Conservation (phyloP, 2,329 filamentous ascomycete species). For the Verticillium zaregamsianum region DNA sequence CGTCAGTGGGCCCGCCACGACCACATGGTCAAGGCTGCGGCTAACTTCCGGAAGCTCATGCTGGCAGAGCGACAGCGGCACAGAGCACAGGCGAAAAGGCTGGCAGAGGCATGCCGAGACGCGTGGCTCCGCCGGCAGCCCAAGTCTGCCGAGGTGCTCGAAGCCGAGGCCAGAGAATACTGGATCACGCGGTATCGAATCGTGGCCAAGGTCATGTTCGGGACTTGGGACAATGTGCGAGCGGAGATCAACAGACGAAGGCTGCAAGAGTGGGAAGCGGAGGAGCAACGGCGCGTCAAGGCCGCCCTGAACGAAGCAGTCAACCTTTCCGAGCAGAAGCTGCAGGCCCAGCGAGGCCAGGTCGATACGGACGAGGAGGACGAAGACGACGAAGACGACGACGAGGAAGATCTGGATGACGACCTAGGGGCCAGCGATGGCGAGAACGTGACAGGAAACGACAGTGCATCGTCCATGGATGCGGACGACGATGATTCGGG, state of each 20-base stretch:
- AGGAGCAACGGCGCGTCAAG: slow-evolving; percentile 60
- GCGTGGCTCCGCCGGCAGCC: slow-evolving; percentile 71
- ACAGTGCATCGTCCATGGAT: slow-evolving; percentile 34
- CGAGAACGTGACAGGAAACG: slow-evolving; percentile 20
- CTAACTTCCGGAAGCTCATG: slow-evolving; percentile 78
- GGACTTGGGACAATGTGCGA: slow-evolving; percentile 62
- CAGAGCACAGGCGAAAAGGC: slow-evolving; percentile 67
- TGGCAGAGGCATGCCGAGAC: slow-evolving; percentile 74
- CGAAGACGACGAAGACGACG: slow-evolving; percentile 40
- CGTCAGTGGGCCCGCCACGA: slow-evolving; percentile 84
- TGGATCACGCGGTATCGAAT: slow-evolving; percentile 67
- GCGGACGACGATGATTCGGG: slow-evolving; percentile 34
- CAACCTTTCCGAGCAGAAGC: slow-evolving; percentile 64
- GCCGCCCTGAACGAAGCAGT: slow-evolving; percentile 71
- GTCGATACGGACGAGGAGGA: slow-evolving; percentile 48
- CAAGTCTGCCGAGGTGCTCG: slow-evolving; percentile 75
- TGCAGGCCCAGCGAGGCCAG: slow-evolving; percentile 56
- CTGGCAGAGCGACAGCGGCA: slow-evolving; percentile 75
- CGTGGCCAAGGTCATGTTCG: slow-evolving; percentile 54
- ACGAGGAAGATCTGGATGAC: slow-evolving; percentile 32
- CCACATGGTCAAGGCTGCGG: slow-evolving; percentile 73
- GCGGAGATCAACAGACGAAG: slow-evolving; percentile 57
- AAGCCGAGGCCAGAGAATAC: slow-evolving; percentile 68
- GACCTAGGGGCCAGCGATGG: slow-evolving; percentile 29
- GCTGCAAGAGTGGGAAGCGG: slow-evolving; percentile 59